Evolutionary conservation across 306 rosid genomes (phyloP).

Genomic region (Lathyrus aphaca): DNA sequence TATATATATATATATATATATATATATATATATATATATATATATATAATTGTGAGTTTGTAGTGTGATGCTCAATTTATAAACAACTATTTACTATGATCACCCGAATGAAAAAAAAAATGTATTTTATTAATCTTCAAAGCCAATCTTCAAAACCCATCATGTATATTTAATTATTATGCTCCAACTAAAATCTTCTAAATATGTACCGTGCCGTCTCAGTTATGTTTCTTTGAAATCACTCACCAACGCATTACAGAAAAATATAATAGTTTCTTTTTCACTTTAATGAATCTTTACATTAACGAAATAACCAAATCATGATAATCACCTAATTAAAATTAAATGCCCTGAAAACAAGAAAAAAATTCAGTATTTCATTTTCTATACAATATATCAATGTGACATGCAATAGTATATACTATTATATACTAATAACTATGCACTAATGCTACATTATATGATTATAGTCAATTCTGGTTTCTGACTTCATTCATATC

Average conservation of each 20-base stretch:
- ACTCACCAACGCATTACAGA: constrained; percentile 30
- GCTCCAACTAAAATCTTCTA: constrained; percentile 39
- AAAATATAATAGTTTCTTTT: neutral
- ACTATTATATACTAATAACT: too few relatives aligned
- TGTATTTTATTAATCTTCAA: constrained; percentile 34
- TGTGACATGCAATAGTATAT: constrained; percentile 18
- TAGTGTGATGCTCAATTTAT: too few relatives aligned
- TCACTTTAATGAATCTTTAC: constrained; percentile 41
- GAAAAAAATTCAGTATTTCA: constrained; percentile 22
- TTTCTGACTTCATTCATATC: constrained; percentile 27
- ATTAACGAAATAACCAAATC: constrained; percentile 43
- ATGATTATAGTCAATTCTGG: constrained; percentile 33
- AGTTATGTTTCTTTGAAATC: constrained; percentile 47
- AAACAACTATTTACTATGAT: neutral
- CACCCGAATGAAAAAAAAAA: constrained; percentile 6
- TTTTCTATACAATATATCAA: constrained; percentile 41
- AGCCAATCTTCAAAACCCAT: constrained; percentile 37
- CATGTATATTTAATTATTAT: constrained; percentile 48
- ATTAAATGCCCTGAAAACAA: constrained; percentile 34
- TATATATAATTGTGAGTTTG: too few relatives aligned
- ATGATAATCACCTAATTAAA: constrained; percentile 27
- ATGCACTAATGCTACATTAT: constrained; percentile 29
- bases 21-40: too few relatives aligned
- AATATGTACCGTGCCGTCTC: constrained; percentile 54
- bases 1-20: too few relatives aligned